phyloP scores from a whole-genome alignment of 495 filamentous ascomycete species.

The Penicillium nucicola region DNA sequence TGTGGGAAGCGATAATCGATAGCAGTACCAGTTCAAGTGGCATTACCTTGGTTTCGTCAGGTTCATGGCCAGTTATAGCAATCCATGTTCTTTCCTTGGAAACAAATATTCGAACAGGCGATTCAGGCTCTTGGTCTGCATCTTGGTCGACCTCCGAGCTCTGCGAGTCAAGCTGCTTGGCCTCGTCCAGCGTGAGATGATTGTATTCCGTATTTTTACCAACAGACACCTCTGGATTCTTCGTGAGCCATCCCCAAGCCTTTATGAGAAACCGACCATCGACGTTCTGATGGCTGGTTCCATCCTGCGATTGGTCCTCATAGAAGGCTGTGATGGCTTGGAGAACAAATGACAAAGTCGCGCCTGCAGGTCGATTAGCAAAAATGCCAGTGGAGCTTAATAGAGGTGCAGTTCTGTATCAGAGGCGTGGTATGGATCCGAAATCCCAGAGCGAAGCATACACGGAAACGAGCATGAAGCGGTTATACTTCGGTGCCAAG shows the following conservation, averaged over 20 bases:
- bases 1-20: conserved; percentile 73
- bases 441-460: not conserved
- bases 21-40: conserved; percentile 69
- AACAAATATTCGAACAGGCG: conserved; percentile 49
- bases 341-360: conserved; percentile 38
- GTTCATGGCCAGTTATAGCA: conserved; percentile 74
- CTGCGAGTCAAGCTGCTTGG: conserved; percentile 24
- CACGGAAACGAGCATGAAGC: not conserved
- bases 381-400: not conserved
- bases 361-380: conserved; percentile 31
- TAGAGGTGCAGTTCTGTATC: not conserved
- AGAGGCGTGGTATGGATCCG: too few relatives aligned
- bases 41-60: conserved; percentile 66
- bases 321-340: conserved; percentile 40
- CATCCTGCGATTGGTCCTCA: conserved; percentile 19
- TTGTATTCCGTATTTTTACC: conserved; percentile 40
- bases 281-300: conserved; percentile 26
- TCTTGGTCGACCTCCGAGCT: conserved; percentile 4
- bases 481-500: not conserved
- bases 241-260: conserved; percentile 55
- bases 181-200: conserved; percentile 44
- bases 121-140: conserved; percentile 3
- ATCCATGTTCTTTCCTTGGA: conserved; percentile 69
- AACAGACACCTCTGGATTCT: conserved; percentile 51
- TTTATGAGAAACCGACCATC: conserved; percentile 51